phyloP scores from a whole-genome alignment of 495 filamentous ascomycete genomes.

The Penicillium samsonianum region DNA sequence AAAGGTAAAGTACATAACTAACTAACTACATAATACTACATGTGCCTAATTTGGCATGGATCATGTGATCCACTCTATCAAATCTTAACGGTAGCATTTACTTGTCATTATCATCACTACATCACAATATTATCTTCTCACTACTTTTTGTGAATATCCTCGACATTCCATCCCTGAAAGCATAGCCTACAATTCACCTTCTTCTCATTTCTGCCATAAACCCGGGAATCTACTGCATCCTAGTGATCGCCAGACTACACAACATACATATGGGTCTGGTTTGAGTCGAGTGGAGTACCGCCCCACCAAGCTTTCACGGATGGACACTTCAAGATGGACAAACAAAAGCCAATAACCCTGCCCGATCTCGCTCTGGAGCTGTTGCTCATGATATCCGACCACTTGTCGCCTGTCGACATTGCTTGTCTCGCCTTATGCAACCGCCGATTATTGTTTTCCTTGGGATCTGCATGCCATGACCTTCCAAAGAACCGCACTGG shows the following conservation, averaged over 20 bases:
- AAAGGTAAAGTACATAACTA: too few species aligned
- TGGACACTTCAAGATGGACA: too few species aligned
- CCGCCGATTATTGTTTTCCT: not conserved
- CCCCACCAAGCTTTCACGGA: too few species aligned
- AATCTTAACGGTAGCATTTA: not conserved
- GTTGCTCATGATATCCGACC: not conserved
- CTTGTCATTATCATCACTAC: not conserved
- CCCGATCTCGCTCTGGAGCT: not conserved
- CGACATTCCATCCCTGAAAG: not conserved
- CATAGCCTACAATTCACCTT: not conserved
- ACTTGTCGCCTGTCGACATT: not conserved
- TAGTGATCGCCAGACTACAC: too few species aligned
- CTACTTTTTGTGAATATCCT: not conserved
- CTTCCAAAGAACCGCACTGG: not conserved
- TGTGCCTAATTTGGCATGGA: not conserved
- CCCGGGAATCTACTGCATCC: too few species aligned
- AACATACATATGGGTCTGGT: too few species aligned
- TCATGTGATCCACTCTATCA: not conserved
- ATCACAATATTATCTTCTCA: not conserved
- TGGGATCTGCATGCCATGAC: not conserved
- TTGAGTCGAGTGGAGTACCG: too few species aligned
- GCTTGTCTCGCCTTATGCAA: slow-evolving; percentile 6
- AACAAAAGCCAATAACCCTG: not conserved
- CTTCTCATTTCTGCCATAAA: not conserved
- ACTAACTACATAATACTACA: too few species aligned